These are phyloP conservation scores for Saccharomycopsis selenospora DNA, from an alignment of 805 yeast genomes.

Conservation along the genomic window DNA sequence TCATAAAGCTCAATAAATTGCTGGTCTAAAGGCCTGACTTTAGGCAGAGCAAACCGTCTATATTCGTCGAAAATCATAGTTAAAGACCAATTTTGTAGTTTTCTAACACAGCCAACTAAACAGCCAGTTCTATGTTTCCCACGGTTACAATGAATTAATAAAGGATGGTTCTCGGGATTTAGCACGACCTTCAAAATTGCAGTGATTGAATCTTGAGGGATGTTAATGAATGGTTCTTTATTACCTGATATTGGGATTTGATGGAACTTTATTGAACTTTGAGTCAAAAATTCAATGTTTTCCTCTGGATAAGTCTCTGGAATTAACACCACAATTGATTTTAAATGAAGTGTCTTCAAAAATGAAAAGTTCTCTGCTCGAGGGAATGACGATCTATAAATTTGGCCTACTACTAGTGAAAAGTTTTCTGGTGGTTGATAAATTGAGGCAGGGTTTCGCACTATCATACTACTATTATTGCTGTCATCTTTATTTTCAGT, in stretches of 20 bases:
- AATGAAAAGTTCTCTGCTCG: slow-evolving; percentile 74
- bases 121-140: slow-evolving; percentile 98
- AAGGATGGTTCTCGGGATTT: slow-evolving; percentile 84
- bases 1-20: slow-evolving; percentile 90
- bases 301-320: slow-evolving; percentile 89
- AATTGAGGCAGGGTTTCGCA: too few relatives aligned
- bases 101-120: slow-evolving; percentile 83
- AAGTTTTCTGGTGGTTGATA: slow-evolving; percentile 79
- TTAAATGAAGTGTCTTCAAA: slow-evolving; percentile 52
- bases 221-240: slow-evolving; percentile 87
- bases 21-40: slow-evolving; percentile 91
- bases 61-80: slow-evolving; percentile 95
- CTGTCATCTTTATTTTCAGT: too few relatives aligned
- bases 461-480: too few relatives aligned
- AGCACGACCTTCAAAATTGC: slow-evolving; percentile 75
- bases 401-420: slow-evolving; percentile 66
- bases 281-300: slow-evolving; percentile 54
- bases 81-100: slow-evolving; percentile 86
- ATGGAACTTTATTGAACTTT: slow-evolving; percentile 58
- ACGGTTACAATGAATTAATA: slow-evolving; percentile 88
- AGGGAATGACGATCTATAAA: slow-evolving; percentile 88
- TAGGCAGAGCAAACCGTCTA: slow-evolving; percentile 89
- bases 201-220: slow-evolving; percentile 59
- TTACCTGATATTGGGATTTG: slow-evolving; percentile 94
- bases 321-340: slow-evolving; percentile 72